phyloP scores from a whole-genome alignment of 306 rosid genomes.

The Mucuna pruriens region DNA sequence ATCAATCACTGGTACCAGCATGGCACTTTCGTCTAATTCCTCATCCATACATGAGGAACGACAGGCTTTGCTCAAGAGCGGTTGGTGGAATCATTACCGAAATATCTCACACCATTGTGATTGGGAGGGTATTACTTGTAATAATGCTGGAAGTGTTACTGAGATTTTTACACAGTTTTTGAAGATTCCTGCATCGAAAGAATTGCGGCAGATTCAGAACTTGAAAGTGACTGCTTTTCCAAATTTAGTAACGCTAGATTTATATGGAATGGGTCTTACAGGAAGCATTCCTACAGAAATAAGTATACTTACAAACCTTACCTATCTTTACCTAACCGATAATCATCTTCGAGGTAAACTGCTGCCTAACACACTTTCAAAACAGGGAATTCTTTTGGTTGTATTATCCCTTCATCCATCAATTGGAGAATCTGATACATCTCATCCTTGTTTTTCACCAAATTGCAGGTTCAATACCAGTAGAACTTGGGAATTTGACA shows the following conservation, averaged over 20 bases:
- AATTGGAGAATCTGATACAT: neutral
- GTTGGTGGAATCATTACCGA: neutral
- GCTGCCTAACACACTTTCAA: neutral
- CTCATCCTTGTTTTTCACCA: neutral
- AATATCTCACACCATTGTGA: neutral
- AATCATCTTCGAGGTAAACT: neutral
- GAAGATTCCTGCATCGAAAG: neutral
- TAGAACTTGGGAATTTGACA: neutral
- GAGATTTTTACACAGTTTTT: neutral
- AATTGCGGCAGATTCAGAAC: neutral
- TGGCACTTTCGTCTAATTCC: neutral
- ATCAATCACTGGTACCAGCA: neutral
- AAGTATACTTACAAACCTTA: neutral
- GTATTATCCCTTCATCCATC: neutral
- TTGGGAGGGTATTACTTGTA: neutral
- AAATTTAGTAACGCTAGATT: neutral
- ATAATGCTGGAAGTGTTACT: conserved; percentile 14
- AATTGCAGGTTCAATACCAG: neutral
- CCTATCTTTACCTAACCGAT: neutral
- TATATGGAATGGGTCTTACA: neutral
- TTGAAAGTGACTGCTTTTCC: neutral
- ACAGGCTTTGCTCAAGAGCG: neutral
- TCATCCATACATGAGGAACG: neutral
- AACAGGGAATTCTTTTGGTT: neutral
- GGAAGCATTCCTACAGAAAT: neutral